These are phyloP conservation scores for Oxalis stricta DNA, from an alignment of 441 rosid genomes.

Conservation along the genomic window DNA sequence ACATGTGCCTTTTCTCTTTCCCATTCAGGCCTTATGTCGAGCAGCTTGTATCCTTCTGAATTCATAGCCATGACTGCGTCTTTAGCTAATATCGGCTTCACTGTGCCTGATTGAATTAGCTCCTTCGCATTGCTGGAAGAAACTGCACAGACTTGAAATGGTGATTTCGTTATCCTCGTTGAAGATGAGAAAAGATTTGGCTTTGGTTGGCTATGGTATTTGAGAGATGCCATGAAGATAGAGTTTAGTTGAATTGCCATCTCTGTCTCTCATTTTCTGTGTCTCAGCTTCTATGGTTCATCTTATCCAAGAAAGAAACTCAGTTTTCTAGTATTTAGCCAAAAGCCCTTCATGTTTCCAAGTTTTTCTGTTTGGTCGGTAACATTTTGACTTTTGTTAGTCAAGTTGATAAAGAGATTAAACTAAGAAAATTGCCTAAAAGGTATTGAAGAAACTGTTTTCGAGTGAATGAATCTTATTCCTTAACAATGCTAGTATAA, in stretches of 20 bases:
- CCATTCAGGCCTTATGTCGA: slow-evolving; percentile 80
- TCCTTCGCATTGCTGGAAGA: slow-evolving; percentile 22
- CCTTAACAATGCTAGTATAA: too few species aligned
- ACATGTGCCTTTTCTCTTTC: slow-evolving; percentile 74
- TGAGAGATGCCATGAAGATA: slow-evolving; percentile 10
- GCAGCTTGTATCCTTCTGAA: slow-evolving; percentile 41
- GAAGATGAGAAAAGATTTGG: slow-evolving; percentile 5
- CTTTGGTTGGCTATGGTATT: slow-evolving; percentile 7
- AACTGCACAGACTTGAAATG: slow-evolving; percentile 17
- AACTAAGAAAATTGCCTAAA: too few species aligned
- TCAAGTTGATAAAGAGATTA: too few species aligned
- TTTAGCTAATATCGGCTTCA: slow-evolving; percentile 40
- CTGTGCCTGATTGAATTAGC: slow-evolving; percentile 50
- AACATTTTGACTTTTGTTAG: too few species aligned
- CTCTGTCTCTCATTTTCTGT: slow-evolving; percentile 7
- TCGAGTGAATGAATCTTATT: too few species aligned
- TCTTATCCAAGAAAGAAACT: slow-evolving; percentile 12
- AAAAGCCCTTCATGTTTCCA: neutral
- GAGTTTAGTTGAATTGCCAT: slow-evolving; percentile 31
- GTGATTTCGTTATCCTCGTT: slow-evolving; percentile 9
- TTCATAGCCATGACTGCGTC: slow-evolving; percentile 43
- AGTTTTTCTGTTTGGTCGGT: too few species aligned
- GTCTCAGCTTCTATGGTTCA: neutral
- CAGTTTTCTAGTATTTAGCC: neutral
- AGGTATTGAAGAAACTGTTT: too few species aligned